These are phyloP conservation scores for Aurantiochytrium sp. DNA, from an alignment of 108 stramenopile genomes.

Conservation along the genomic window DNA sequence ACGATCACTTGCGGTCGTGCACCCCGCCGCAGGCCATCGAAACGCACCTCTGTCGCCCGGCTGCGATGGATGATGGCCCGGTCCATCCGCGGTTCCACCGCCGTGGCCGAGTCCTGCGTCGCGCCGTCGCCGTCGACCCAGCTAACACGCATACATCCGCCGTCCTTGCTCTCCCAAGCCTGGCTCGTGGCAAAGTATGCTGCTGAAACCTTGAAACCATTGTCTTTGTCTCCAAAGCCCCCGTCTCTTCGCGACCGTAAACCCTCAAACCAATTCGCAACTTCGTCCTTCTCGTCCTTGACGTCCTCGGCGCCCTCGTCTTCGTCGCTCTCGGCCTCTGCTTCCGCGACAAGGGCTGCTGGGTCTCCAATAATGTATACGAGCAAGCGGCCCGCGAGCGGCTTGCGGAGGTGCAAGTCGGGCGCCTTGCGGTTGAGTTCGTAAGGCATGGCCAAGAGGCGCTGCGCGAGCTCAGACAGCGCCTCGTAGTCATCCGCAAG, in stretches of 20 bases:
- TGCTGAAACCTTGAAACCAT: neutral
- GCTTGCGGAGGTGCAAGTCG: neutral
- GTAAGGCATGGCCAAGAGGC: neutral
- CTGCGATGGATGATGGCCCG: neutral
- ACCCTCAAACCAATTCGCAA: neutral
- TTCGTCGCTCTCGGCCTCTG: too few species aligned
- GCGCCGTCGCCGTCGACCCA: too few species aligned
- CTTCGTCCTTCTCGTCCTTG: neutral
- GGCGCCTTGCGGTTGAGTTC: constrained; percentile 17
- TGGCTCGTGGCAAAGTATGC: neutral
- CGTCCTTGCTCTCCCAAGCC: neutral
- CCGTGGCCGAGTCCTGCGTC: too few species aligned
- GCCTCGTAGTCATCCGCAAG: neutral
- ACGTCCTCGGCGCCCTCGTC: neutral
- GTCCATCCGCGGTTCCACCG: neutral
- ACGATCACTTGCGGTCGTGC: neutral
- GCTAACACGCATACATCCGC: neutral
- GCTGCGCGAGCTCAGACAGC: neutral
- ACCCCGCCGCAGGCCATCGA: neutral
- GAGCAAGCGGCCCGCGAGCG: neutral
- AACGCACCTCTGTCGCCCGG: neutral
- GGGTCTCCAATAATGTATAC: neutral
- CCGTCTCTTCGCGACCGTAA: neutral
- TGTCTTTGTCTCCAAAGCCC: neutral
- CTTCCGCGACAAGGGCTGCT: neutral